phyloP scores from a whole-genome alignment of 345 rosid species.

The Passiflora organensis region DNA sequence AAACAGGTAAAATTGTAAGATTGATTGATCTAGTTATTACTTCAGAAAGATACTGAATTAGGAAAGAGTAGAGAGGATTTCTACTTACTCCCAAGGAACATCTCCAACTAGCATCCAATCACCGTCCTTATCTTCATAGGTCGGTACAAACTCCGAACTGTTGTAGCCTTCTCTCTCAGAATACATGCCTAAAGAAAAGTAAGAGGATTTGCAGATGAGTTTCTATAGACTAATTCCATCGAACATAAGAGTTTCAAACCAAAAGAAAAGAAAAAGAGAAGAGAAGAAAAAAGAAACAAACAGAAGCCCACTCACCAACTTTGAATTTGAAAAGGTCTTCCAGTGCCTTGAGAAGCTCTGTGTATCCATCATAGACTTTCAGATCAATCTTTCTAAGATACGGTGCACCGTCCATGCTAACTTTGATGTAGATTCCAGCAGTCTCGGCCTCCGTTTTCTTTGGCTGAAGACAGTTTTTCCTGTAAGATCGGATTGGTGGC shows the following conservation, averaged over 20 bases:
- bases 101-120: constrained; percentile 28
- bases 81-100: constrained; percentile 27
- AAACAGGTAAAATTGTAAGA: background rate
- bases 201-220: no score
- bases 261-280: no score
- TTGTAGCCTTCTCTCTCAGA: constrained; percentile 59
- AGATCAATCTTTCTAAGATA: constrained; percentile 68
- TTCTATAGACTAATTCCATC: no score
- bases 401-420: constrained; percentile 73
- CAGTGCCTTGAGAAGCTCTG: constrained; percentile 50
- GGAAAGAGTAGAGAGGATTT: background rate
- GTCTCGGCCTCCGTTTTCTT: constrained; percentile 29
- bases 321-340: constrained; percentile 64
- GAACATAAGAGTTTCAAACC: no score
- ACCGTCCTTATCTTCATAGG: constrained; percentile 28
- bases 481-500: constrained; percentile 67
- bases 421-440: constrained; percentile 48
- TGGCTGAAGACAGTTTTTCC: constrained; percentile 42
- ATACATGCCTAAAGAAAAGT: constrained; percentile 25
- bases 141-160: constrained; percentile 46
- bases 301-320: constrained; percentile 29
- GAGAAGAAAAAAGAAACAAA: background rate
- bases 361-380: constrained; percentile 45
- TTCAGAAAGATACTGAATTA: background rate
- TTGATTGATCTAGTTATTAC: background rate